Evolutionary conservation across 176 grass and related monocot species (phyloP), one percentile per base, ranked within the genome.

Genomic region (Triticum turgidum): DNA sequence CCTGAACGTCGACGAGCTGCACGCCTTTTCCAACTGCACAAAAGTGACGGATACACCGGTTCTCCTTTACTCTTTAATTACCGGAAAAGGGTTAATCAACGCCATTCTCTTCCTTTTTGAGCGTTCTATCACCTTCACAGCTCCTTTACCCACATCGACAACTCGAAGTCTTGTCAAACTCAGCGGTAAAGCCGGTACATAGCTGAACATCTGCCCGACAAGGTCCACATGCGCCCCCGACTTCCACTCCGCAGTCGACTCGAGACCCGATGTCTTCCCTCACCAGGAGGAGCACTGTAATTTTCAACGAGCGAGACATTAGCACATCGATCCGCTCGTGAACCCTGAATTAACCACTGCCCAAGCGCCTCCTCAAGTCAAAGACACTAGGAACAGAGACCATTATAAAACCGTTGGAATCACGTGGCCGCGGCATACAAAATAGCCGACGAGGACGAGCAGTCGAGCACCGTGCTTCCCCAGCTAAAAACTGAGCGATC

Each of bases 341-440:
- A 77, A 2, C 39, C 61, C 80, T 29, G 56, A 35, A 80, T 34
- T 61, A 34, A 8, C 13, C 80, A 42, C 58, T 66, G 54, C 32
- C 63, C 41, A 15, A 76, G 47, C 4, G 0, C 18, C 51, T 2
- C 5, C 13, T 5, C 17, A 18, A 87, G 85, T 87, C 89, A 80
- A 83, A 68, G 67, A 90, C 80, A 67, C 59, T 22, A 58, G 2
- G 89, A 84, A 15, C 80, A 49, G 12, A 45, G n/a, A 25, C 8
- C 14, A 66, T 27, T 38, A 82, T 24, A 82, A 74, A 91, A 76
- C 25, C 27, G 3, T 27, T 42, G 47, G 45, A 56, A 70, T 49
- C 89, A 88, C 77, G 89, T 91, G 82, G 2, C 25, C 30, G 12
- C 38, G 7, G 3, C 17, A 64, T 79, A 76, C 9, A 70, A 77